phyloP scores from a whole-genome alignment of 2,329 filamentous ascomycete genomes.

The Mycosphaerella sp. region DNA sequence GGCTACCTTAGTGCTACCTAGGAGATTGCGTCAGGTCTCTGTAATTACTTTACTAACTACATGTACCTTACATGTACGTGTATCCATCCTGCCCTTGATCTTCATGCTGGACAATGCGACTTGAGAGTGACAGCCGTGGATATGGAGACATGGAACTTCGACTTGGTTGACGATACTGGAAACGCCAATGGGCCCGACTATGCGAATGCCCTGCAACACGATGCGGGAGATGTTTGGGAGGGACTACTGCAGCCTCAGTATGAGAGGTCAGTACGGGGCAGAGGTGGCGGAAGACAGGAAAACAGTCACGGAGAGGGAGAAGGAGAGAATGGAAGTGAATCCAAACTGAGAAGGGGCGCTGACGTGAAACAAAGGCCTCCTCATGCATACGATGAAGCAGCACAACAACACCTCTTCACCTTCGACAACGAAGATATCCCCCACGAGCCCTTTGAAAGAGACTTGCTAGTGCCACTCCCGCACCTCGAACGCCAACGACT shows the following conservation, averaged over 20 bases:
- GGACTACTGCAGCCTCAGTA: background rate
- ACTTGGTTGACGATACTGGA: background rate
- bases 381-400: background rate
- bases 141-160: slow-evolving; percentile 12
- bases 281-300: background rate
- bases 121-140: background rate
- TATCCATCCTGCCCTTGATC: too few relatives aligned
- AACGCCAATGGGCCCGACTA: background rate
- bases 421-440: background rate
- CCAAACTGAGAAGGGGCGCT: background rate
- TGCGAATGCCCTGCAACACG: background rate
- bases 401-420: background rate
- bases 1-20: too few relatives aligned
- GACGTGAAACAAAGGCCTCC: background rate
- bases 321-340: background rate
- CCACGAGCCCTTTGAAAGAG: background rate
- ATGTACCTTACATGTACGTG: too few relatives aligned
- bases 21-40: too few relatives aligned
- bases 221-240: background rate
- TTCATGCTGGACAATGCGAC: background rate
- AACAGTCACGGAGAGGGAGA: background rate
- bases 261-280: background rate
- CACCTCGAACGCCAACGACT: background rate
- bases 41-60: too few relatives aligned
- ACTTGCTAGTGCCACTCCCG: background rate